Base-by-base conservation (phyloP, 2,329 filamentous ascomycete genomes). In the Aspergillus ibericus region DNA sequence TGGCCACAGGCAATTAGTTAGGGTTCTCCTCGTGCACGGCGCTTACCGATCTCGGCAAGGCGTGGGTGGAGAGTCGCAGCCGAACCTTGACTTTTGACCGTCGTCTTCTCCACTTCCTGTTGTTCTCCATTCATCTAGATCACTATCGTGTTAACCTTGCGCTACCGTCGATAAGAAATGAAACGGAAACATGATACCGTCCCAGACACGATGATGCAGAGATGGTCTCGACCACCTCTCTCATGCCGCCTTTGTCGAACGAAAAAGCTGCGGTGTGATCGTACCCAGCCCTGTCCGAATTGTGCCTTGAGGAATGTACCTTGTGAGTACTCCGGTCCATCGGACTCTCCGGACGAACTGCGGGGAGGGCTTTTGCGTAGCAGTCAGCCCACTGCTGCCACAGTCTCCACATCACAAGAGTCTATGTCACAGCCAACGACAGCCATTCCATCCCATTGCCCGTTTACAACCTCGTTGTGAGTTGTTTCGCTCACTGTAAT, bases 251-350 rank as follows among this genome's bases (percentile, higher is more conserved):
- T 57, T 20, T 68, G 67, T 49, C 62, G 67, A 13, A 60, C 60
- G 29, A 66, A 66, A 55, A 68, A 68, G 49, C 59, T 65, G 15
- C 62, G 66, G 7, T 68, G 66, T 50, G 61, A 68, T 56, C 63
- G 66, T 25, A 38, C 35, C 16, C 61, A 66, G 34, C 67, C 67
- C 34, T 68, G 65, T 29, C 60, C 62, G n/a, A 69, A 66, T 15
- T 68, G 64, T 29, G 49, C 51, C 18, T 59, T 62, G 34, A 57
- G 64, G 42, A 58, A 60, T 3, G 63, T 60, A 15, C 7, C 58
- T n/a, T 68, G 66, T 52, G 55, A 63, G 55, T 68, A 66, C 34
- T 20, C 60, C 47, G 61, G n/a, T 29, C 27, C 36, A 15, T 32
- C 36, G n/a, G 50, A 32, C 29, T 18, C 10, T 13, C n/a, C 51